Percentiles rank a stretch among this genome's conserved stretches.
Conservation (phyloP, 805 yeast genomes). For the Pichia sporocuriosa region DNA sequence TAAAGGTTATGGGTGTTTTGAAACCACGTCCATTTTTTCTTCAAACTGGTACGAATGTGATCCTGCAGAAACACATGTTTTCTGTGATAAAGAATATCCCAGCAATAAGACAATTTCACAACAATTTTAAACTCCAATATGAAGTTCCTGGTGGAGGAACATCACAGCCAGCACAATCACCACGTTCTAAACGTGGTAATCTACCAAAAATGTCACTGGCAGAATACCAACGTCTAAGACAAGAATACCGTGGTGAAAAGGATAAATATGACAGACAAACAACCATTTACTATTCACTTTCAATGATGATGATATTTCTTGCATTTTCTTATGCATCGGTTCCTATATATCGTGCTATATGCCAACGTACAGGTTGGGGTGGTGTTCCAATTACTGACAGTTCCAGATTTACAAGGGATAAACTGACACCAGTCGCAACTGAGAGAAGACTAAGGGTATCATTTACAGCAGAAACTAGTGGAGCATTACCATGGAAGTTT, state of each 20-base stretch:
- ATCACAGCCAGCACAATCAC: conserved; percentile 5
- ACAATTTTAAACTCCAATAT: not conserved
- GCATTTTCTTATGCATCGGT: conserved; percentile 87
- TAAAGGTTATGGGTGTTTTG: no score
- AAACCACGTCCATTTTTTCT: no score
- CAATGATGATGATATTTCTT: conserved; percentile 63
- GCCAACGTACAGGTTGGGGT: conserved; percentile 94
- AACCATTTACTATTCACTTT: conserved; percentile 57
- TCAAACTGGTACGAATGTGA: no score
- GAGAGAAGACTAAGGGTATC: conserved; percentile 74
- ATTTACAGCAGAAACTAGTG: conserved; percentile 88
- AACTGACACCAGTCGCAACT: conserved; percentile 80
- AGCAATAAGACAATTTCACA: conserved; percentile 8
- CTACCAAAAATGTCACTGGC: conserved; percentile 28
- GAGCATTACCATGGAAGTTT: conserved; percentile 90
- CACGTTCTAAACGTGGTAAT: conserved; percentile 11
- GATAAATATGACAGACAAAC: conserved; percentile 39
- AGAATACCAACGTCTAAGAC: conserved; percentile 27
- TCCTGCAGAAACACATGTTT: no score
- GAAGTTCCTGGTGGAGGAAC: conserved; percentile 15
- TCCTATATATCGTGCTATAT: conserved; percentile 83
- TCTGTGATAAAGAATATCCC: no score
- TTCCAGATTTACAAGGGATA: conserved; percentile 75
- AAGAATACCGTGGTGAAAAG: conserved; percentile 22
- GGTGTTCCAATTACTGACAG: conserved; percentile 91